These are phyloP conservation scores for Pueraria montana DNA, from an alignment of 306 rosid species.

Conservation along the genomic window DNA sequence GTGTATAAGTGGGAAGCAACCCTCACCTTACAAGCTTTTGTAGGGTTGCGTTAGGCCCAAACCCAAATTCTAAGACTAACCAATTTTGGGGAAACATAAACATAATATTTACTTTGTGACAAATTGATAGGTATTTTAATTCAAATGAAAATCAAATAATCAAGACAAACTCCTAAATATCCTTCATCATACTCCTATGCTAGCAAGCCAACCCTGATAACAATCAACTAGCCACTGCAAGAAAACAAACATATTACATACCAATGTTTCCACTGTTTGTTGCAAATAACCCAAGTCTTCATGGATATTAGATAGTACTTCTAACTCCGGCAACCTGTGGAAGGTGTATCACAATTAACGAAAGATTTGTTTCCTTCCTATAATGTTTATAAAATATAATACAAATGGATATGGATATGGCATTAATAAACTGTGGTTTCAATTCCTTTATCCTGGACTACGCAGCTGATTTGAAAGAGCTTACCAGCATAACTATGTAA, in stretches of 20 bases:
- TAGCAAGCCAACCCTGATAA: constrained; percentile 12
- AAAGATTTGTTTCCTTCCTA: background rate
- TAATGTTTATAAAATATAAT: constrained; percentile 27
- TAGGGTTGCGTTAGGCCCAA: too few relatives aligned
- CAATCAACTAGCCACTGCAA: constrained; percentile 38
- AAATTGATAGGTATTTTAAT: constrained; percentile 19
- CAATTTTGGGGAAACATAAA: too few relatives aligned
- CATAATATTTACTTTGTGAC: background rate
- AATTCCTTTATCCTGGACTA: constrained; percentile 38
- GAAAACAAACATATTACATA: constrained; percentile 55
- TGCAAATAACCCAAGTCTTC: constrained; percentile 70
- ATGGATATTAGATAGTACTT: constrained; percentile 64
- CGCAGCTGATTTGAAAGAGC: constrained; percentile 21
- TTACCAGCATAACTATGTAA: background rate
- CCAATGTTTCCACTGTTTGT: constrained; percentile 72
- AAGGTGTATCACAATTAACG: constrained; percentile 47
- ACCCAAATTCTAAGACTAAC: too few relatives aligned
- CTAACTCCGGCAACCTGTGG: constrained; percentile 84
- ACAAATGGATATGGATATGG: background rate
- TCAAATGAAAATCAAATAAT: constrained; percentile 14
- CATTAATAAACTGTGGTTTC: constrained; percentile 11
- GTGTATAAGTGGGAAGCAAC: too few relatives aligned
- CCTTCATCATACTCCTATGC: constrained; percentile 27
- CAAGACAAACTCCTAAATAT: constrained; percentile 32
- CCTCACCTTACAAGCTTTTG: too few relatives aligned